These are phyloP conservation scores for Thielaviopsis ethacetica DNA, from an alignment of 2,329 filamentous ascomycete genomes.

Conservation along the genomic window DNA sequence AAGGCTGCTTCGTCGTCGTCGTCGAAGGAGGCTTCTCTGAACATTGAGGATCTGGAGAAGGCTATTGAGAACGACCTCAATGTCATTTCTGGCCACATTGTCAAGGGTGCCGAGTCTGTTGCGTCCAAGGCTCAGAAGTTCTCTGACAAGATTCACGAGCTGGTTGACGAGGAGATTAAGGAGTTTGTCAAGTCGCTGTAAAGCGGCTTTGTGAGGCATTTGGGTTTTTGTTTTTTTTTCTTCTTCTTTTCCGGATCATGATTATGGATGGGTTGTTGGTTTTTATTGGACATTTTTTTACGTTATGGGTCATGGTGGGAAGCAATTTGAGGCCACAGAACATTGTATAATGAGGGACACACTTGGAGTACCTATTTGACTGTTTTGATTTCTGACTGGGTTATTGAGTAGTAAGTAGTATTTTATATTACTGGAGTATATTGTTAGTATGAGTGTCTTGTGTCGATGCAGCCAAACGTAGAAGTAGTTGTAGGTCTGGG, in stretches of 20 bases:
- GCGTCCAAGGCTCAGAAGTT: constrained; percentile 43
- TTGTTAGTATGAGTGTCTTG: too few species aligned
- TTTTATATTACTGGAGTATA: too few species aligned
- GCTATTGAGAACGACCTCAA: constrained; percentile 45
- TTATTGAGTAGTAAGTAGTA: too few species aligned
- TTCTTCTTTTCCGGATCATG: neutral
- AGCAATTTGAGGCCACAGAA: neutral
- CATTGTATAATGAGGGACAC: neutral
- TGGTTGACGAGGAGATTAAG: constrained; percentile 45
- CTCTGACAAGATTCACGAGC: constrained; percentile 44
- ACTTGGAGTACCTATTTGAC: neutral
- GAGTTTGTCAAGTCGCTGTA: constrained; percentile 24
- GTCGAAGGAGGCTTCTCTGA: constrained; percentile 16
- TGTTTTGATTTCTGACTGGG: neutral
- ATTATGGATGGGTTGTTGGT: neutral
- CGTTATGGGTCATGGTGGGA: neutral
- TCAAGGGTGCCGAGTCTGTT: constrained; percentile 35
- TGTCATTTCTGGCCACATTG: constrained; percentile 38
- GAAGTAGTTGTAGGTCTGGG: too few species aligned
- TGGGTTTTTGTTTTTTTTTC: neutral
- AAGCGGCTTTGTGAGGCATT: neutral
- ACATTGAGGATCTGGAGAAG: constrained; percentile 44
- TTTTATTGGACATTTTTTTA: neutral
- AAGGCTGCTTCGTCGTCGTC: constrained; percentile 29
- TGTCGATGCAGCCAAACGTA: too few species aligned